Evolutionary conservation across 768 basidiomycete genomes (phyloP).

Genomic region (Rhodotorula sphaerocarpa): DNA sequence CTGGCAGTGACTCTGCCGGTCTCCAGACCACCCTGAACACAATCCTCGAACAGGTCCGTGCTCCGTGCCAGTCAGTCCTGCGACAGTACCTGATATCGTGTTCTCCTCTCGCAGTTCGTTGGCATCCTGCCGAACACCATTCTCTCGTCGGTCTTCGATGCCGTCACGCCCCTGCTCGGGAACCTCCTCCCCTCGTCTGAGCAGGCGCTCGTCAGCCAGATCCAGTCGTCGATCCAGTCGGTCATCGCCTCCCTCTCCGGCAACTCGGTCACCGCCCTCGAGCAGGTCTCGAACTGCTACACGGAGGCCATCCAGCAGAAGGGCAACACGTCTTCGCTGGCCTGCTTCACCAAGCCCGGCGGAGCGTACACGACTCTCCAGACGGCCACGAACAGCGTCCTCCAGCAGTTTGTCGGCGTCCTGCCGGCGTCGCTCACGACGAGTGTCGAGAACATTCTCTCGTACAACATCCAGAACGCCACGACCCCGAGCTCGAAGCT

Average conservation of each 20-base stretch:
- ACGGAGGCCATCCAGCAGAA: slow-evolving; percentile 26
- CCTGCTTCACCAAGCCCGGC: slow-evolving; percentile 29
- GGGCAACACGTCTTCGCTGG: slow-evolving; percentile 32
- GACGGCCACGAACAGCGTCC: slow-evolving; percentile 33
- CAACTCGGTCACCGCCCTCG: slow-evolving; percentile 33
- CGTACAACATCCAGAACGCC: slow-evolving; percentile 23
- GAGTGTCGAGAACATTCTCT: slow-evolving; percentile 32
- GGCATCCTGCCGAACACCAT: slow-evolving; percentile 38
- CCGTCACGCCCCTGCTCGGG: slow-evolving; percentile 33
- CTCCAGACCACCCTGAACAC: slow-evolving; percentile 32
- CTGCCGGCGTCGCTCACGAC: slow-evolving; percentile 33
- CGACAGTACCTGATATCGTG: neutral
- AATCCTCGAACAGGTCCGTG: slow-evolving; percentile 32
- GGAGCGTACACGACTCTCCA: slow-evolving; percentile 34
- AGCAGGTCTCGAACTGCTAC: slow-evolving; percentile 33
- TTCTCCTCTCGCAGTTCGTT: slow-evolving; percentile 19
- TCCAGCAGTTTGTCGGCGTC: slow-evolving; percentile 36
- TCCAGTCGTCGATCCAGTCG: slow-evolving; percentile 30
- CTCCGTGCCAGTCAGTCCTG: too few species aligned
- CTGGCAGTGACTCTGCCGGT: slow-evolving; percentile 23
- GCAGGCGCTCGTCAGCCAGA: slow-evolving; percentile 24
- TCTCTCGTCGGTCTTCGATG: slow-evolving; percentile 32
- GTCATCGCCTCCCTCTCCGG: slow-evolving; percentile 34
- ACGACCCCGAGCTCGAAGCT: slow-evolving; percentile 9
- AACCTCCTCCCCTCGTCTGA: slow-evolving; percentile 35